phyloP scores from a whole-genome alignment of 495 filamentous ascomycete genomes.

The Penicillium robsamsonii region DNA sequence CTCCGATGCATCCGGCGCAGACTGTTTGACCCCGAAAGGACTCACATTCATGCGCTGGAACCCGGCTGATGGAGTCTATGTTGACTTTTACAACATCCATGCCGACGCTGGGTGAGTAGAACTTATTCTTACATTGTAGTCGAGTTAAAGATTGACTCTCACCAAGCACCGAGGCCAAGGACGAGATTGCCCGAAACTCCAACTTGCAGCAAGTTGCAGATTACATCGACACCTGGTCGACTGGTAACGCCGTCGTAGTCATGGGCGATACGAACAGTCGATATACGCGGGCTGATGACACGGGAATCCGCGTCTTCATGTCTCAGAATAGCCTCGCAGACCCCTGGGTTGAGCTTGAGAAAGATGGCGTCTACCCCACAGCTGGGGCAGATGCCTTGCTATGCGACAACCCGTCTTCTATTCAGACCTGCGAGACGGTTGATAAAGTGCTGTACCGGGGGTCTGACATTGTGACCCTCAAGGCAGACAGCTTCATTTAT shows the following conservation, averaged over 20 bases:
- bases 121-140: background rate
- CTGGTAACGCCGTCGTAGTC: constrained; percentile 57
- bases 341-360: constrained; percentile 51
- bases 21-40: constrained; percentile 66
- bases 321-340: constrained; percentile 47
- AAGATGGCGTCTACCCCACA: constrained; percentile 43
- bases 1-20: constrained; percentile 48
- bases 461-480: constrained; percentile 42
- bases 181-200: constrained; percentile 48
- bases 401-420: constrained; percentile 51
- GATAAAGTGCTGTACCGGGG: constrained; percentile 63
- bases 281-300: constrained; percentile 53
- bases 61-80: constrained; percentile 46
- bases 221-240: constrained; percentile 51
- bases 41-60: constrained; percentile 58
- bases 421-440: constrained; percentile 55
- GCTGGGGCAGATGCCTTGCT: constrained; percentile 32
- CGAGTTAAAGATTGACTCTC: background rate
- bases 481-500: constrained; percentile 47
- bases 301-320: constrained; percentile 43
- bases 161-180: constrained; percentile 36
- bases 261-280: constrained; percentile 60
- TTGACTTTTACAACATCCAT: constrained; percentile 63
- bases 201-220: constrained; percentile 56
- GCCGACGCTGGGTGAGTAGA: constrained; percentile 53